phyloP scores from a whole-genome alignment of 306 rosid species.

The Ochetophila trinervis region DNA sequence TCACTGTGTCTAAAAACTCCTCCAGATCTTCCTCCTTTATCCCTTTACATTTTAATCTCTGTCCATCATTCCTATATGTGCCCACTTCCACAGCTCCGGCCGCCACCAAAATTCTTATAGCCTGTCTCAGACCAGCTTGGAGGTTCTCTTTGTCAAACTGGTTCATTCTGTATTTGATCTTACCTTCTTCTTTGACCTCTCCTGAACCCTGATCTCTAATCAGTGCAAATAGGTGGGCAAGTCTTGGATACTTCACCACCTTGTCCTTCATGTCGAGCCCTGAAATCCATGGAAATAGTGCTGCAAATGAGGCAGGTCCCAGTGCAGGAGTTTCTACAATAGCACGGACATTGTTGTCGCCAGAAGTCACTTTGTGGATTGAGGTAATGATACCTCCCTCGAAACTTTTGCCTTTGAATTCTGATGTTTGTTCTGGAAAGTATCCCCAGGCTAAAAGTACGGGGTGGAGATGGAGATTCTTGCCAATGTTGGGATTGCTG shows the following conservation, averaged over 20 bases:
- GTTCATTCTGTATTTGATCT: constrained; percentile 45
- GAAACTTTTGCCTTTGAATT: constrained; percentile 45
- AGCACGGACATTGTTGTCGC: constrained; percentile 35
- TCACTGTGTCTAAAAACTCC: constrained; percentile 63
- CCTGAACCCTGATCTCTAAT: constrained; percentile 86
- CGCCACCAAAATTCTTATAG: constrained; percentile 70
- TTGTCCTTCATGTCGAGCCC: constrained; percentile 66
- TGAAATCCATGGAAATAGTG: constrained; percentile 70
- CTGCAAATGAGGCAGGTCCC: constrained; percentile 72
- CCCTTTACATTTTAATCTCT: constrained; percentile 63
- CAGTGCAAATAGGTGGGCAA: constrained; percentile 63
- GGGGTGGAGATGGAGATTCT: constrained; percentile 83
- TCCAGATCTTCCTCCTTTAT: constrained; percentile 53
- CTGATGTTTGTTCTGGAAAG: constrained; percentile 53
- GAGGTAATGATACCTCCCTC: constrained; percentile 91
- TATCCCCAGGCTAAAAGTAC: constrained; percentile 71
- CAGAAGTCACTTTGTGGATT: constrained; percentile 56
- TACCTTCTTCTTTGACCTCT: constrained; percentile 48
- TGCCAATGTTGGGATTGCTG: constrained; percentile 67
- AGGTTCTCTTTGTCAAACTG: constrained; percentile 64
- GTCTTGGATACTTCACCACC: constrained; percentile 66
- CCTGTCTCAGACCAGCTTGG: constrained; percentile 54
- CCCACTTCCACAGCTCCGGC: constrained; percentile 96
- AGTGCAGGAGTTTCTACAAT: constrained; percentile 67
- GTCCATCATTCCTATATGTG: constrained; percentile 90